Evolutionary conservation across 108 stramenopile species (phyloP), one percentile per base, ranked within the genome.

Genomic region (Skeletonema tropicum): DNA sequence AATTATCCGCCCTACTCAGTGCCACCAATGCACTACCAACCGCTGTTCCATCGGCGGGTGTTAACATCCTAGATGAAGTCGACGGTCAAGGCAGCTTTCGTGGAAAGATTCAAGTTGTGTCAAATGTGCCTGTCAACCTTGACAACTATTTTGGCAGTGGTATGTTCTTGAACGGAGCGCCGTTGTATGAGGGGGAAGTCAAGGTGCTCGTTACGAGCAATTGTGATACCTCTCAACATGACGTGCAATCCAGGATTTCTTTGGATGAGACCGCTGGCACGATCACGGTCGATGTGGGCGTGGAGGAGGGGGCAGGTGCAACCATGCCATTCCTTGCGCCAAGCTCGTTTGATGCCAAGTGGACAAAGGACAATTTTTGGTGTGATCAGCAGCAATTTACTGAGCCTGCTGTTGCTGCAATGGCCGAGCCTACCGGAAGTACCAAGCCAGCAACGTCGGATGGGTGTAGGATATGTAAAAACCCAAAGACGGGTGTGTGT

Each of bases 181-280:
- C 30, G 36, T 66, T 83, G 23, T 25, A 49, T 0, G 9, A 12
- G 5, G 57, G 79, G 13, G 23, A 69, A 5, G 82, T 38, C 41
- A 79, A 79, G 62, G 63, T 83, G 2, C n/a, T 77, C 2, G 70
- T 84, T 10, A 84, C 80, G 0, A 72, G 70, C 33, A 58, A 84
- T 70, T 84, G 83, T 61, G 63, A 75, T 35, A 65, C 83, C 0
- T 45, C 49, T 15, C 64, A 81, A 26, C 78, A 77, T 5, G 52
- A 17, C 6, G 31, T 75, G 4, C 29, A 63, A 29, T 73, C 82
- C 14, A 46, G 35, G 13, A 64, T 83, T 9, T 32, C n/a, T 3
- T 48, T 70, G 2, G 66, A 49, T 49, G 58, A 60, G 13, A 29
- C 66, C 10, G 19, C 66, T 49, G 60, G 30, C 66, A 63, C n/a